Evolutionary conservation across 257 asterid species (phyloP).

Genomic region (Paraleonurus japonicus): DNA sequence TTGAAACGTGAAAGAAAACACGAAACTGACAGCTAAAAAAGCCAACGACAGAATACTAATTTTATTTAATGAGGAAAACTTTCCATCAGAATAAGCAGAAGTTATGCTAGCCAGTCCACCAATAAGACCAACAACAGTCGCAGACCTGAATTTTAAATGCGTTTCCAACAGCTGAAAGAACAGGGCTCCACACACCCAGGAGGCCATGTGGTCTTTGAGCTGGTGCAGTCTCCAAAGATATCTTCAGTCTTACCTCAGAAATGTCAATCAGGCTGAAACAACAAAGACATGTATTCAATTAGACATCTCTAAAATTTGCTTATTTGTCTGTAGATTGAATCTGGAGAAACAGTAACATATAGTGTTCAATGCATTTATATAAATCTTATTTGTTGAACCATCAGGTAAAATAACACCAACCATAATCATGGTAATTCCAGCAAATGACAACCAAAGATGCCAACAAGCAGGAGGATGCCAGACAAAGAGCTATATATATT

Average conservation of each 20-base stretch:
- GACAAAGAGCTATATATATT: not conserved
- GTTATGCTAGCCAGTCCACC: conserved; percentile 17
- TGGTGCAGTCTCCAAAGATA: conserved; percentile 90
- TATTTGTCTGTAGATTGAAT: not conserved
- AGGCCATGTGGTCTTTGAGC: conserved; percentile 91
- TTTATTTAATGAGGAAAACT: not conserved
- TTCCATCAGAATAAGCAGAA: conserved; percentile 7
- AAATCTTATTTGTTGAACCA: not conserved
- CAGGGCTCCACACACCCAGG: conserved; percentile 96
- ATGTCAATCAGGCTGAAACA: conserved; percentile 88
- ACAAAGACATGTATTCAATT: conserved; percentile 12
- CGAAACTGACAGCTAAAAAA: conserved; percentile 15
- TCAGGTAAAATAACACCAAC: not conserved
- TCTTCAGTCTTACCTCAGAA: conserved; percentile 85
- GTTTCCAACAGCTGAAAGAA: conserved; percentile 95
- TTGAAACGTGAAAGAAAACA: conserved; percentile 1
- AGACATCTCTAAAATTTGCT: conserved; percentile 10
- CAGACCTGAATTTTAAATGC: conserved; percentile 91
- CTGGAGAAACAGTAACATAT: conserved; percentile 4
- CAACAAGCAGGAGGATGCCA: conserved; percentile 10
- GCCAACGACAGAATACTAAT: not conserved
- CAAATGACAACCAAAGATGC: conserved; percentile 4
- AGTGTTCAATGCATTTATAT: not conserved
- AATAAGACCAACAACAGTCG: conserved; percentile 1
- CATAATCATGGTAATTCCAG: not conserved